Base-by-base conservation (phyloP, 768 basidiomycete species). In the Tylopilus vinaceipallidus region DNA sequence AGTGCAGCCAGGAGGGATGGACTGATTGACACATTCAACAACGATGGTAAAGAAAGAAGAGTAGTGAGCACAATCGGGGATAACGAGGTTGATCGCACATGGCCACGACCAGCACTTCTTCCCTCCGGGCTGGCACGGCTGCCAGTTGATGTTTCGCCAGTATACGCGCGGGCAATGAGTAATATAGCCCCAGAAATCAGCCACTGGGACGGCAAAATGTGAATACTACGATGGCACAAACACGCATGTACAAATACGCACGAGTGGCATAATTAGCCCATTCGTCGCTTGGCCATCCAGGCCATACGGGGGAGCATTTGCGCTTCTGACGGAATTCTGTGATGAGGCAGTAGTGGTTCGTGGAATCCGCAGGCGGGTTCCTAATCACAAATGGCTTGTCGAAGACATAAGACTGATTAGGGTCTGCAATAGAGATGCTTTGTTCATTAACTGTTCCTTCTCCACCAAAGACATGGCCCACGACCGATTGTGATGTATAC, bases 321-420 rank as follows among this genome's bases (percentile, higher is more conserved):
- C 45, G 49, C 40, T 54, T 54, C 49, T 54, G 53, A n/a, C 49
- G 49, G 14, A 42, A 39, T 33, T 54, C 53, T 6, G 35, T 49
- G 29, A 50, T 4, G 17, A 46, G 2, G 14, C 53, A 54, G 36
- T 46, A 54, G 35, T 54, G 52, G 17, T 40, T 29, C 1, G 0
- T 16, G 23, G 47, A 36, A 38, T 50, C 22, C 8, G 3, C 12
- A 17, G 48, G 39, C 11, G 53, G 49, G 4, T 45, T n/a, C 4
- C 42, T 27, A 24, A 50, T 11, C 5, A 30, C n/a, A 22, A 50
- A 42, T 7, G 53, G 52, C n/a, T 8, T 42, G 37, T 41, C 35
- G 19, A 54, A 37, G 19, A 54, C 11, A 20, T 50, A 54, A 29
- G 50, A 54, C n/a, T 50, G 34, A 19, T 50, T 39, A 4, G 33